These are phyloP conservation scores for Vitis hybrid DNA, from an alignment of 177 flowering plant species.

Conservation along the genomic window DNA sequence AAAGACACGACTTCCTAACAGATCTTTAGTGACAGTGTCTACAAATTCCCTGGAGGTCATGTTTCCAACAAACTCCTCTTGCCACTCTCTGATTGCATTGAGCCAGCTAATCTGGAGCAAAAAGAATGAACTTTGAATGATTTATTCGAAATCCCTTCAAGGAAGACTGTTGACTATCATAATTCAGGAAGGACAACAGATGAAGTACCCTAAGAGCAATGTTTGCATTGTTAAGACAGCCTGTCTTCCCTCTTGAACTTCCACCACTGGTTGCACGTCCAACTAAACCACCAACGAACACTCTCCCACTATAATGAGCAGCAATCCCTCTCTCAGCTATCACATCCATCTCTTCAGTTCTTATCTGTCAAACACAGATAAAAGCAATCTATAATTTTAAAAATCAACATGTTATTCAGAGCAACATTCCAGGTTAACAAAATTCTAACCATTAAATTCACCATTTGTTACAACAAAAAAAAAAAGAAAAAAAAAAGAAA, in stretches of 20 bases:
- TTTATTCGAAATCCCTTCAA: slow-evolving; percentile 10
- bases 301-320: slow-evolving; percentile 92
- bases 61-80: slow-evolving; percentile 99
- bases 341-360: slow-evolving; percentile 97
- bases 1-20: slow-evolving; percentile 94
- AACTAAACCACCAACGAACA: slow-evolving; percentile 57
- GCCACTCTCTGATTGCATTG: slow-evolving; percentile 99
- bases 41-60: slow-evolving; percentile 99
- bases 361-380: slow-evolving; percentile 53
- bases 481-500: neutral
- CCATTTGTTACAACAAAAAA: neutral
- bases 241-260: slow-evolving; percentile 69
- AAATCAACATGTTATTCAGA: neutral
- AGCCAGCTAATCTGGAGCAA: slow-evolving; percentile 92
- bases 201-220: slow-evolving; percentile 85
- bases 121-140: slow-evolving; percentile 16
- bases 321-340: slow-evolving; percentile 99
- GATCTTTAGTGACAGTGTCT: slow-evolving; percentile 86
- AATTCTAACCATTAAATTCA: neutral
- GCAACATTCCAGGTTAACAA: neutral
- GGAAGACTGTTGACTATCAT: slow-evolving; percentile 7
- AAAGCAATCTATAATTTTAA: neutral
- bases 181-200: slow-evolving; percentile 4
- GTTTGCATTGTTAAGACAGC: slow-evolving; percentile 80
- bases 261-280: slow-evolving; percentile 58